phyloP scores from a whole-genome alignment of 2,329 filamentous ascomycete genomes.

The Verticillium nonalfalfae region DNA sequence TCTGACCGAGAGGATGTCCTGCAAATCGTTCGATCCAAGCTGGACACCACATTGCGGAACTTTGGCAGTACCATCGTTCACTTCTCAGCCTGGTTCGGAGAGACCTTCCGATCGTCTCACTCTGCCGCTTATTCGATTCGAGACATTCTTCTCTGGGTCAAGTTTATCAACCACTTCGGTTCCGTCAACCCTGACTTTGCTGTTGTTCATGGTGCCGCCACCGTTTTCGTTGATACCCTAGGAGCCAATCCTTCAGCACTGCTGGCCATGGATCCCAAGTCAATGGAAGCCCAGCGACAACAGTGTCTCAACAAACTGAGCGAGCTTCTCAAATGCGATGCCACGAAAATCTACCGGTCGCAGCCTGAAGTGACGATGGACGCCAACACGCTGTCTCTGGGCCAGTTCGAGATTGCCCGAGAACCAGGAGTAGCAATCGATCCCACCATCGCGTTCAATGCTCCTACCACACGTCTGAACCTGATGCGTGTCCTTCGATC shows the following conservation, averaged over 20 bases:
- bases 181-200: constrained; percentile 36
- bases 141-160: constrained; percentile 88
- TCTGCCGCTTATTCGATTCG: constrained; percentile 80
- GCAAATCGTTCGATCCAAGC: constrained; percentile 77
- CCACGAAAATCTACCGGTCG: constrained; percentile 58
- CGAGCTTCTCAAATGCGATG: constrained; percentile 56
- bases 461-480: constrained; percentile 84
- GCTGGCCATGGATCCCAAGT: constrained; percentile 63
- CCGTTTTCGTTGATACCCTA: constrained; percentile 92
- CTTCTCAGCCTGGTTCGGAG: constrained; percentile 91
- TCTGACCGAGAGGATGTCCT: constrained; percentile 80
- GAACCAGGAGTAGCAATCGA: constrained; percentile 41
- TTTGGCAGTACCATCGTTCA: constrained; percentile 67
- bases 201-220: constrained; percentile 78
- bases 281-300: constrained; percentile 64
- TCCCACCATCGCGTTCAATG: constrained; percentile 70
- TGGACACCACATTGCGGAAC: constrained; percentile 46
- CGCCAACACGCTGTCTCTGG: constrained; percentile 55
- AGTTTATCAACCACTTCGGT: constrained; percentile 73
- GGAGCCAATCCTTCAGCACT: constrained; percentile 92
- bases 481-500: constrained; percentile 87
- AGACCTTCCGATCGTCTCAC: constrained; percentile 68
- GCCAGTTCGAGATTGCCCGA: constrained; percentile 64
- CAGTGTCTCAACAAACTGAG: constrained; percentile 69
- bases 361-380: constrained; percentile 52